Conservation (phyloP, 1,284 basidiomycete genomes). For the Butyriboletus appendiculatus region DNA sequence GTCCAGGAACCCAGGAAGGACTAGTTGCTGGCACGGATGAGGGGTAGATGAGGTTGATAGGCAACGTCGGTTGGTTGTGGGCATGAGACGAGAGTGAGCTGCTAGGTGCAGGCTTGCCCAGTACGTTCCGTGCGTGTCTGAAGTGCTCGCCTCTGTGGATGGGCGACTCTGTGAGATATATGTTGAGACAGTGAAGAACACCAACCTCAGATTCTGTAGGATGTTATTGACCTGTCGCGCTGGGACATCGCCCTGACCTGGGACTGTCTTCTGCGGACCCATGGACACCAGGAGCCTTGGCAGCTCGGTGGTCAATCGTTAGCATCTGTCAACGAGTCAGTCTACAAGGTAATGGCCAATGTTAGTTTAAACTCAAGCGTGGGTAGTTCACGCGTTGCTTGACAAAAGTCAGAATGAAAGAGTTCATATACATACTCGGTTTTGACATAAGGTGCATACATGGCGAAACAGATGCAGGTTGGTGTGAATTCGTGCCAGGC, state of each 20-base stretch:
- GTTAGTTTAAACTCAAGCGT: background rate
- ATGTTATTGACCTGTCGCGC: slow-evolving; percentile 46
- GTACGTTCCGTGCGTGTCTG: slow-evolving; percentile 58
- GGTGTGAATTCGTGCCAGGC: slow-evolving; percentile 38
- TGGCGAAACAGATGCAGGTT: slow-evolving; percentile 15
- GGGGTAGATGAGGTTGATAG: slow-evolving; percentile 39
- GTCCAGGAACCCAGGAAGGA: slow-evolving; percentile 40
- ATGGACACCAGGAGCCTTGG: slow-evolving; percentile 9
- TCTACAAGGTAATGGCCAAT: background rate
- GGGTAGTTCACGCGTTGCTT: background rate
- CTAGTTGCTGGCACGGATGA: slow-evolving; percentile 14
- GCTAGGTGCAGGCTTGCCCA: slow-evolving; percentile 37
- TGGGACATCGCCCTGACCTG: slow-evolving; percentile 6
- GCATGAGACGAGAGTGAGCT: slow-evolving; percentile 21
- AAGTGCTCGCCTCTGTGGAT: slow-evolving; percentile 60
- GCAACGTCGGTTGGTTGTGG: slow-evolving; percentile 44
- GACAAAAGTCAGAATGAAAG: background rate
- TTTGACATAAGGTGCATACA: slow-evolving; percentile 33
- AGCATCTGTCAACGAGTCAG: slow-evolving; percentile 2
- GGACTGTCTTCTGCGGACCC: slow-evolving; percentile 8
- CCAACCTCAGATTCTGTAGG: slow-evolving; percentile 39
- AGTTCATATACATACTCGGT: slow-evolving; percentile 30
- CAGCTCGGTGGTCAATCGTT: background rate
- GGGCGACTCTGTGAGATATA: background rate
- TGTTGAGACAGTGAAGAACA: background rate